Evolutionary conservation across 257 asterid species (phyloP).

Genomic region (Fraxinus anomala): DNA sequence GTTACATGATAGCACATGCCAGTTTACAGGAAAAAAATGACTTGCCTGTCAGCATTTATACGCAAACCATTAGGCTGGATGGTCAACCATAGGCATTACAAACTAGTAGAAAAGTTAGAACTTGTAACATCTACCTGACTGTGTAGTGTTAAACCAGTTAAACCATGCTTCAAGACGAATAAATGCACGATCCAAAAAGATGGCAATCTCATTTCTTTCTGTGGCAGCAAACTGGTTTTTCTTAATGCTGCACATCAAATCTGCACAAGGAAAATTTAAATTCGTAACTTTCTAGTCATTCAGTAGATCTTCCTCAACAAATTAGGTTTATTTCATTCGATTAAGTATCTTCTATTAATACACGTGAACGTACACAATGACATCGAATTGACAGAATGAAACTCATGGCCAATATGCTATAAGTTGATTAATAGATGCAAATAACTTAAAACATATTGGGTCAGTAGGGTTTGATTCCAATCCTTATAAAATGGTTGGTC

Average conservation of each 20-base stretch:
- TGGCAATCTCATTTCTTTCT: conserved; percentile 59
- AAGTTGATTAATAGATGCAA: conserved; percentile 6
- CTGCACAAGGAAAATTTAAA: conserved; percentile 41
- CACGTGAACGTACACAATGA: not conserved
- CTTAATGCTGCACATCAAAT: conserved; percentile 66
- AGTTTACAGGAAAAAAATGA: conserved; percentile 8
- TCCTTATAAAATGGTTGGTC: not conserved
- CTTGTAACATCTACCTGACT: conserved; percentile 57
- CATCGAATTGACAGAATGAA: conserved; percentile 19
- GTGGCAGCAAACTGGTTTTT: conserved; percentile 61
- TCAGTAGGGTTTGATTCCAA: not conserved
- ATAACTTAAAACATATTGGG: conserved; percentile 10
- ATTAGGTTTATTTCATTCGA: not conserved
- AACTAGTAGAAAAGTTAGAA: conserved; percentile 15
- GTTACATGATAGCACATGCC: conserved; percentile 22
- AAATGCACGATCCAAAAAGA: conserved; percentile 73
- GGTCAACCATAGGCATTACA: not conserved
- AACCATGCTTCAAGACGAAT: conserved; percentile 94
- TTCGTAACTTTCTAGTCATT: conserved; percentile 3
- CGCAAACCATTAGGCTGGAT: conserved; percentile 10
- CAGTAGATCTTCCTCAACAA: conserved; percentile 18
- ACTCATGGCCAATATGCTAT: not conserved
- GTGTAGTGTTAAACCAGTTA: conserved; percentile 91
- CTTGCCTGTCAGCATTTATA: conserved; percentile 7
- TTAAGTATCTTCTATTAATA: not conserved